phyloP scores from a whole-genome alignment of 2,329 filamentous ascomycete genomes.

The Pleomassaria siparia region DNA sequence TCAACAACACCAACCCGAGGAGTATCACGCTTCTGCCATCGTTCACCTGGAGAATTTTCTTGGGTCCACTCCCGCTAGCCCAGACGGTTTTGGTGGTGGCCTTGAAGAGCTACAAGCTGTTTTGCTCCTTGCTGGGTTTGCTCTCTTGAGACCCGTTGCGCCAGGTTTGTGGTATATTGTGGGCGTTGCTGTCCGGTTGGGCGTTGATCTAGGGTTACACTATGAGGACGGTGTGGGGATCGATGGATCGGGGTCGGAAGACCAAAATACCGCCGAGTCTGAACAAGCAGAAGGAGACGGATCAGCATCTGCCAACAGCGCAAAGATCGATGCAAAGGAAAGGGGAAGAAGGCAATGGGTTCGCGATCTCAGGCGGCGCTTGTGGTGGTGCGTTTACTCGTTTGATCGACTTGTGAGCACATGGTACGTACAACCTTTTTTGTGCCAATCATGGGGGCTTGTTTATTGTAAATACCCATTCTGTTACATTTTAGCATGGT shows the following conservation, averaged over 20 bases:
- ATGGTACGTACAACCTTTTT: not conserved
- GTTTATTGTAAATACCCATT: not conserved
- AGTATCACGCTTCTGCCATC: conserved; percentile 94
- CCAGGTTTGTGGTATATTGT: conserved; percentile 97
- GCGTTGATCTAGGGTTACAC: conserved; percentile 88
- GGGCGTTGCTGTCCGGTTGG: conserved; percentile 85
- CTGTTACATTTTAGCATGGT: not conserved
- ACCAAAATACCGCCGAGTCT: conserved; percentile 23
- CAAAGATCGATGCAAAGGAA: conserved; percentile 55
- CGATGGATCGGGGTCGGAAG: conserved; percentile 47
- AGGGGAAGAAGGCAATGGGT: conserved; percentile 76
- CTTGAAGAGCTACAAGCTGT: conserved; percentile 94
- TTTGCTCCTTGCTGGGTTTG: conserved; percentile 85
- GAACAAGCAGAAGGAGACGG: conserved; percentile 30
- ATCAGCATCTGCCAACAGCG: conserved; percentile 21
- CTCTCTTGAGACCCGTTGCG: conserved; percentile 84
- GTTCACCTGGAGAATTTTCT: conserved; percentile 87
- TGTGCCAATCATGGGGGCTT: not conserved
- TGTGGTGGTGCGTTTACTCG: conserved; percentile 98
- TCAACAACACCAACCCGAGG: conserved; percentile 79
- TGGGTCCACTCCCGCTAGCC: conserved; percentile 59
- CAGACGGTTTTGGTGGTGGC: conserved; percentile 75
- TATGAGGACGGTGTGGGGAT: conserved; percentile 82
- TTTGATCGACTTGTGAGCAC: conserved; percentile 93
- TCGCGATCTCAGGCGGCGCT: conserved; percentile 77